Evolutionary conservation across 331 rosid species (phyloP).

Genomic region (Spiraea crenata): DNA sequence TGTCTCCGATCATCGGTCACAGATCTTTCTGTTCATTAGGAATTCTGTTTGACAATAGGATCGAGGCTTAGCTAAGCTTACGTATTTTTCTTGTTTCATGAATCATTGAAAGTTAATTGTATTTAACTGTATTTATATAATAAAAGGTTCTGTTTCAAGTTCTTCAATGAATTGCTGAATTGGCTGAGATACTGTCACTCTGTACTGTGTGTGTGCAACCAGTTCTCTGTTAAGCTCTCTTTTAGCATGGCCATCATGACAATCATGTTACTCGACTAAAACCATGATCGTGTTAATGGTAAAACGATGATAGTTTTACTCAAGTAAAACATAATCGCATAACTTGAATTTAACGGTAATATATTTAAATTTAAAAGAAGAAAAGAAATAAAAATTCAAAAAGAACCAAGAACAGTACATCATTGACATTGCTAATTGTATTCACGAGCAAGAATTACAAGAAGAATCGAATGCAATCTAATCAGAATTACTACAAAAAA

Average conservation of each 20-base stretch:
- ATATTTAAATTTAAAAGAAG: no score
- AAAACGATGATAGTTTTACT: no score
- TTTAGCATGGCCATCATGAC: no score
- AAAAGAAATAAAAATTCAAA: background rate
- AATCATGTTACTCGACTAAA: no score
- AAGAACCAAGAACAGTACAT: background rate
- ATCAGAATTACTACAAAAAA: background rate
- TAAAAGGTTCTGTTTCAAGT: background rate
- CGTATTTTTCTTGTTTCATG: background rate
- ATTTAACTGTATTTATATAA: background rate
- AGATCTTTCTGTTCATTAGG: background rate
- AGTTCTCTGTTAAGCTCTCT: no score
- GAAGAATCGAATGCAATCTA: background rate
- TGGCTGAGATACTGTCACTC: background rate
- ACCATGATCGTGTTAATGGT: no score
- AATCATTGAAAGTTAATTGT: background rate
- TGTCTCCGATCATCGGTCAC: background rate
- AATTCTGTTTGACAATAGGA: background rate
- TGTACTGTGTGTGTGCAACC: no score
- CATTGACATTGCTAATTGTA: background rate
- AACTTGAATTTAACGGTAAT: no score
- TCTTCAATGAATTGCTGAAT: background rate
- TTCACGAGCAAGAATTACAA: background rate
- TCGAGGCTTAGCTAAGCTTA: background rate
- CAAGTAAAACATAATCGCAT: no score